Percentiles rank a stretch among this genome's conserved stretches.
Evolutionary conservation across 2,329 filamentous ascomycete species (phyloP).

Genomic region (Colletotrichum tofieldiae): DNA sequence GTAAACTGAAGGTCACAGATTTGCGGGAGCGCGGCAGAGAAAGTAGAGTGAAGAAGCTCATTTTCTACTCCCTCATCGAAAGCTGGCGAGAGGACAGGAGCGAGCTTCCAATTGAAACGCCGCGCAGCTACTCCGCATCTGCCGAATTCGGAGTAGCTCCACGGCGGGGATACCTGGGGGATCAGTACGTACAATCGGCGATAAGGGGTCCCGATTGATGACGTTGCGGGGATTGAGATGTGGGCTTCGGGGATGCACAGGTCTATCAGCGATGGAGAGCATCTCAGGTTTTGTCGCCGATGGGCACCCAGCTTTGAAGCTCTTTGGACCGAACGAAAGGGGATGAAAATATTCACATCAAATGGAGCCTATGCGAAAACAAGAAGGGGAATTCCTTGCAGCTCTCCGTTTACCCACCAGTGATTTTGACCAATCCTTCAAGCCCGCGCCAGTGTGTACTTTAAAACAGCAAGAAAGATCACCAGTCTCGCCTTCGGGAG

Average conservation of each 20-base stretch:
- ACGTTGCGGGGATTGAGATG: slow-evolving; percentile 20
- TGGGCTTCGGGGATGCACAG: slow-evolving; percentile 11
- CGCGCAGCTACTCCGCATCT: slow-evolving; percentile 28
- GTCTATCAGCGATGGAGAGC: not conserved
- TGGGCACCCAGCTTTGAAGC: not conserved
- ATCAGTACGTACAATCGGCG: slow-evolving; percentile 19
- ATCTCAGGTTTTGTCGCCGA: not conserved
- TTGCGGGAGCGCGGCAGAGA: not conserved
- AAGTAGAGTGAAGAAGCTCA: not conserved
- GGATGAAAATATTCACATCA: not conserved
- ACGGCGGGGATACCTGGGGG: slow-evolving; percentile 20
- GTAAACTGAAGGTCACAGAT: not conserved
- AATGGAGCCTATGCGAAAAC: not conserved
- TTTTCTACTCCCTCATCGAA: slow-evolving; percentile 5
- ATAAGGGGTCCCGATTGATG: slow-evolving; percentile 8
- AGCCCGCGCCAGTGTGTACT: not conserved
- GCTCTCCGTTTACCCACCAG: not conserved
- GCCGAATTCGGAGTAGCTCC: not conserved
- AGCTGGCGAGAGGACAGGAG: slow-evolving; percentile 7
- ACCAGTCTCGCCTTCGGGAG: not conserved
- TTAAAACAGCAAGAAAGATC: not conserved
- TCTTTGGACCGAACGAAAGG: not conserved
- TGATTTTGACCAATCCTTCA: not conserved
- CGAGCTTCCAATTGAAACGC: slow-evolving; percentile 17
- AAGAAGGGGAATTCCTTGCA: not conserved